Evolutionary conservation across 2,329 filamentous ascomycete species (phyloP), one percentile per base, ranked within the genome.

Genomic region (Cladosporium colombiae): DNA sequence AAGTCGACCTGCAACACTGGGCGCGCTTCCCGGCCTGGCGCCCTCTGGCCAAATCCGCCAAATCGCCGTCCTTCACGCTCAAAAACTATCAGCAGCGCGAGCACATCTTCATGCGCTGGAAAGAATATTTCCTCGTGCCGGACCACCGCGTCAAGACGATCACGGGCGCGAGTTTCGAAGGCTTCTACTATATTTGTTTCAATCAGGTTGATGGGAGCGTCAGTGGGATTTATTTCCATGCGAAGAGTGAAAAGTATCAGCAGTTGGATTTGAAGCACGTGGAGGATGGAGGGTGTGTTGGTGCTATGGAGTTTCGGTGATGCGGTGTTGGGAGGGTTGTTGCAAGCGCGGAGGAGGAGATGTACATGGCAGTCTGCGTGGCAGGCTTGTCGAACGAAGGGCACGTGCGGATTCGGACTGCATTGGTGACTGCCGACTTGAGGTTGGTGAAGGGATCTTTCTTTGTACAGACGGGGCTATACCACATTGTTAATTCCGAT

Each of bases 111-210:
- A 99, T 99, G 95, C 88, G 95, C 67, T 99, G 95, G 95, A 99
- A 99, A 79, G 95, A 99, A 76, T 93, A 96, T 74, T 99, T 99
- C 74, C 83, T 99, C 0, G 95, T 99, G 0, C 95, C 95, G 1
- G 93, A 99, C 74, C 95, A 99, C 77, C 87, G 91, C 18, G 93
- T 98, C 23, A 87, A 90, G 68, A 96, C 91, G 13, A 97, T 99
- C 68, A 91, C 88, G 37, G 95, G 95, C 21, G 95, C 95, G 8
- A 98, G 94, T 75, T 99, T 98, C 67, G 95, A 99, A 76, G 95
- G 95, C 0, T 99, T 99, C 77, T 99, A 98, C 78, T 99, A 99
- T 75, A 98, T 99, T 71, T 97, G 93, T 81, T 98, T 98, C 82
- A 97, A 98, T 78, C 94, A 98, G 79, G 82, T 92, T 58, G 86